phyloP scores from a whole-genome alignment of 345 rosid genomes.

The Populus alba region DNA sequence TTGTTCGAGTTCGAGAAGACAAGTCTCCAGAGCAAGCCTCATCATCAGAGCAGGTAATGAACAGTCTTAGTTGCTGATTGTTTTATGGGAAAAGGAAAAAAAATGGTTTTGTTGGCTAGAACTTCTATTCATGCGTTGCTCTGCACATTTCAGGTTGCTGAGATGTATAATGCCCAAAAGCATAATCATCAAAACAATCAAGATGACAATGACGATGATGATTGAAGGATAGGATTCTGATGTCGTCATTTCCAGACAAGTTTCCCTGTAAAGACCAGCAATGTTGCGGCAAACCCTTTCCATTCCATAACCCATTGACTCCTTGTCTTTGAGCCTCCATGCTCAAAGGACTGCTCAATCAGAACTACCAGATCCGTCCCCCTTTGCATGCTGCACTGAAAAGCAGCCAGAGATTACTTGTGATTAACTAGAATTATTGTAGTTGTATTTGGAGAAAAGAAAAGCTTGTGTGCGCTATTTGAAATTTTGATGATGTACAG shows the following conservation, averaged over 20 bases:
- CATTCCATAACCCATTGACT: not conserved
- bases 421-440: too few species aligned
- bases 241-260: not conserved
- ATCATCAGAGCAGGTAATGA: slow-evolving; percentile 76
- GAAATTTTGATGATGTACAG: too few species aligned
- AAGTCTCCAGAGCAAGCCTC: slow-evolving; percentile 80
- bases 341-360: not conserved
- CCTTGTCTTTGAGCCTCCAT: not conserved
- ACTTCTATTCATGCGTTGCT: not conserved
- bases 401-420: too few species aligned
- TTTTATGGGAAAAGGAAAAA: not conserved
- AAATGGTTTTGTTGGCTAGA: not conserved
- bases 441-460: too few species aligned
- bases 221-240: slow-evolving; percentile 31
- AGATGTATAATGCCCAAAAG: slow-evolving; percentile 74
- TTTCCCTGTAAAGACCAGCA: not conserved
- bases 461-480: too few species aligned
- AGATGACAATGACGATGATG: slow-evolving; percentile 55
- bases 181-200: slow-evolving; percentile 64
- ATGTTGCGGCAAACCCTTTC: not conserved
- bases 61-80: not conserved
- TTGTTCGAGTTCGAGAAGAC: slow-evolving; percentile 77
- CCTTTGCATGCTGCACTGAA: not conserved
- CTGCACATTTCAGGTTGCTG: slow-evolving; percentile 63
- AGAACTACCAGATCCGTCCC: not conserved